phyloP scores from a whole-genome alignment of 176 grass and related monocot species.

The Musa beccarii region DNA sequence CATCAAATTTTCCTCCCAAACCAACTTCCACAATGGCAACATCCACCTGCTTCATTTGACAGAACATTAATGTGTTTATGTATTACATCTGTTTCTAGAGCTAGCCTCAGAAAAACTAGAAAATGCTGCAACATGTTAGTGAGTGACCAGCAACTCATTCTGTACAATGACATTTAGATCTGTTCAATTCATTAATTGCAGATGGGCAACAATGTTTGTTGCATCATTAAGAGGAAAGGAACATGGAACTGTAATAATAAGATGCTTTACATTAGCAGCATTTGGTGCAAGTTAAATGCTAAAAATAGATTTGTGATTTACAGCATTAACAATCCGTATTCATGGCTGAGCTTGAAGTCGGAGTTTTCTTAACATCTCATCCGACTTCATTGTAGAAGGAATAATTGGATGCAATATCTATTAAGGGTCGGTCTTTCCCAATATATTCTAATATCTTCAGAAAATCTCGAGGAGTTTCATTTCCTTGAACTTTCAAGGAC shows the following conservation, averaged over 20 bases:
- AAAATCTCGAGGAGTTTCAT: background rate
- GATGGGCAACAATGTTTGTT: too few species aligned
- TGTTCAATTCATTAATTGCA: too few species aligned
- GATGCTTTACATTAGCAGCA: too few species aligned
- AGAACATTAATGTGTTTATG: background rate
- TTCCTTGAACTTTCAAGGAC: background rate
- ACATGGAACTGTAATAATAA: too few species aligned
- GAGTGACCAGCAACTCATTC: background rate
- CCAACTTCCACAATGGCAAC: constrained; percentile 98
- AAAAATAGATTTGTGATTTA: too few species aligned
- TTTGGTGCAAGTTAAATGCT: too few species aligned
- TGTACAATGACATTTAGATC: background rate
- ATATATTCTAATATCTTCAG: background rate
- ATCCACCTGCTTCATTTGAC: constrained; percentile 58
- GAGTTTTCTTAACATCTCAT: too few species aligned
- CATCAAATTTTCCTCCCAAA: constrained; percentile 87
- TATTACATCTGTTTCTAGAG: background rate
- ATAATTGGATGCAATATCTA: too few species aligned
- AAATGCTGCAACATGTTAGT: background rate
- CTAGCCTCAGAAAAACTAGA: background rate
- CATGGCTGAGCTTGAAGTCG: too few species aligned
- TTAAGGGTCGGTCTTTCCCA: background rate
- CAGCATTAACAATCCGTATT: too few species aligned
- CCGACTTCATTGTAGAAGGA: too few species aligned
- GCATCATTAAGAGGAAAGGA: too few species aligned